Evolutionary conservation across 257 asterid species (phyloP).

Genomic region (Gentiana dahurica): DNA sequence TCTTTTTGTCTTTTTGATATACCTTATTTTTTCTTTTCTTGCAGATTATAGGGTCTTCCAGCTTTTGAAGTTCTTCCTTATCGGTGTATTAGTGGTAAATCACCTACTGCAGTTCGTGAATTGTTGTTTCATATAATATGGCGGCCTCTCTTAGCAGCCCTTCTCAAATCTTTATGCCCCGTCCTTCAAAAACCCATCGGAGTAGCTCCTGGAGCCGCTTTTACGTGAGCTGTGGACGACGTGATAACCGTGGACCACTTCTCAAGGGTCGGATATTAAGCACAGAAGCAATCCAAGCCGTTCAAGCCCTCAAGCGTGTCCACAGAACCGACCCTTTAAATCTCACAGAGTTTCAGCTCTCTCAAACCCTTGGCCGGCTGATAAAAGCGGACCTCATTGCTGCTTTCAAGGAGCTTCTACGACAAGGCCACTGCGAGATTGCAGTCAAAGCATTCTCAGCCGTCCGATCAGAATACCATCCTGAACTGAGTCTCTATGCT

Average conservation of each 20-base stretch:
- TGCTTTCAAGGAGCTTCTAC: conserved; percentile 69
- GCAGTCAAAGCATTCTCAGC: conserved; percentile 56
- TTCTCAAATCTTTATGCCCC: conserved; percentile 25
- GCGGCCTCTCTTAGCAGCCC: conserved; percentile 27
- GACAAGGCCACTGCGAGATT: conserved; percentile 65
- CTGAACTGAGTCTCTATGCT: conserved; percentile 52
- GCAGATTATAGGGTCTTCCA: too few relatives aligned
- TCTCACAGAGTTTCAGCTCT: conserved; percentile 21
- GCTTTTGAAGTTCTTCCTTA: too few relatives aligned
- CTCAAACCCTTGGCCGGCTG: conserved; percentile 59
- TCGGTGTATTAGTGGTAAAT: too few relatives aligned
- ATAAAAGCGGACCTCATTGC: conserved; percentile 79
- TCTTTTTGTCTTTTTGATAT: too few relatives aligned
- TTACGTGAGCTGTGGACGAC: conserved; percentile 56
- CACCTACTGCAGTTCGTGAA: too few relatives aligned
- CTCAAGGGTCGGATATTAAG: conserved; percentile 64
- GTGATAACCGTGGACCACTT: conserved; percentile 76
- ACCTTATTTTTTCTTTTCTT: too few relatives aligned
- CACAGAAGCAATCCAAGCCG: conserved; percentile 88
- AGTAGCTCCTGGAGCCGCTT: conserved; percentile 18
- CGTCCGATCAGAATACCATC: conserved; percentile 54
- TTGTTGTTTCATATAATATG: conserved; percentile 14
- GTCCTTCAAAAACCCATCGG: conserved; percentile 11
- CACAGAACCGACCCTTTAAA: conserved; percentile 37
- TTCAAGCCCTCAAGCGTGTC: conserved; percentile 79